These are phyloP conservation scores for Auricularia sp. DNA, from an alignment of 768 basidiomycete species.

Conservation along the genomic window DNA sequence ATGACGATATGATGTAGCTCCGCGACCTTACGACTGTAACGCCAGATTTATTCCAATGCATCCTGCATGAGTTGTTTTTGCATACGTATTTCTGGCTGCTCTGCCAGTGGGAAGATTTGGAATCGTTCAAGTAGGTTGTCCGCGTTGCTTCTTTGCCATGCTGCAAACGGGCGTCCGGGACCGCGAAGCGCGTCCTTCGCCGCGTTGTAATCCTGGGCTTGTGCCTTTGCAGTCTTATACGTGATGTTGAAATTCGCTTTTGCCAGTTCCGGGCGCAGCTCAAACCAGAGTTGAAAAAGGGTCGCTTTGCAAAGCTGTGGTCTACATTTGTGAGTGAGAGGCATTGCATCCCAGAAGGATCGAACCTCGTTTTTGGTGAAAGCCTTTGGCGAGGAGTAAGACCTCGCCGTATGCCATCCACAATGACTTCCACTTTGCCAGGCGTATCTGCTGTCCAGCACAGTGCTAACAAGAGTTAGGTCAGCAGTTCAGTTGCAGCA, in stretches of 20 bases:
- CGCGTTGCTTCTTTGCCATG: conserved; percentile 33
- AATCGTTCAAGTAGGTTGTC: neutral
- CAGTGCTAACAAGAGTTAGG: conserved; percentile 36
- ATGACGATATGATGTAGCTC: too few species aligned
- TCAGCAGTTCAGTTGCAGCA: neutral
- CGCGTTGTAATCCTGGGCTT: conserved; percentile 33
- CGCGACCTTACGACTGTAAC: neutral
- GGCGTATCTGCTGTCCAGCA: conserved; percentile 53
- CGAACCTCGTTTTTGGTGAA: conserved; percentile 51
- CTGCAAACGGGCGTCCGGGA: conserved; percentile 38
- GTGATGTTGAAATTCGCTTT: neutral
- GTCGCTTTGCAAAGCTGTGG: conserved; percentile 44
- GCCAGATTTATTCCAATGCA: neutral
- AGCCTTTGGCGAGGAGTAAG: conserved; percentile 61
- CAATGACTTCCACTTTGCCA: conserved; percentile 48
- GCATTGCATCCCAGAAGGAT: neutral
- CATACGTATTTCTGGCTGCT: neutral
- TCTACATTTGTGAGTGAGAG: conserved; percentile 21
- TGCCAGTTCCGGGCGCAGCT: neutral
- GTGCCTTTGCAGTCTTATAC: conserved; percentile 5
- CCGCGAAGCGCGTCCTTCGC: conserved; percentile 42
- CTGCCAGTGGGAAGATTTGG: neutral
- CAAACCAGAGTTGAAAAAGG: conserved; percentile 37
- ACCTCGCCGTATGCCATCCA: conserved; percentile 73
- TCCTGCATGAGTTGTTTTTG: neutral